Base-by-base conservation (phyloP, 129 eudicot species). In the Heracleum sosnowskyi region DNA sequence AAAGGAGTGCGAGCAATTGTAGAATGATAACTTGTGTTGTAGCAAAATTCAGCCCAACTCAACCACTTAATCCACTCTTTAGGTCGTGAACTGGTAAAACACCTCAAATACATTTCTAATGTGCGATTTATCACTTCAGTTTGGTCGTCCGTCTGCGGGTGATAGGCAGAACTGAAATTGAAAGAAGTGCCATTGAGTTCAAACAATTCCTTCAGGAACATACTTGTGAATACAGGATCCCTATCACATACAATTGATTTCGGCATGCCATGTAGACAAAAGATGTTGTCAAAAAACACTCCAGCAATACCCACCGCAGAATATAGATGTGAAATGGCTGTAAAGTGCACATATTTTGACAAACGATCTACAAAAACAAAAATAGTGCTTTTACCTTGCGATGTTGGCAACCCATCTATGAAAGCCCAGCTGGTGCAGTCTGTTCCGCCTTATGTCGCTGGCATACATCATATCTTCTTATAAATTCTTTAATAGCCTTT, bases 51-150 rank as follows among this genome's bases (percentile, higher is more conserved):
- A n/a, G n/a, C n/a, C n/a, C n/a, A n/a, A n/a, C n/a, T n/a, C n/a
- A n/a, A n/a, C n/a, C n/a, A n/a, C n/a, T n/a, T n/a, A n/a, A n/a
- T n/a, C n/a, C n/a, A n/a, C n/a, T n/a, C n/a, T n/a, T n/a, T n/a
- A n/a, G n/a, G n/a, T n/a, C n/a, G n/a, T n/a, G n/a, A n/a, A n/a
- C n/a, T n/a, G n/a, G n/a, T n/a, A n/a, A n/a, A n/a, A n/a, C n/a
- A n/a, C n/a, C n/a, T n/a, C n/a, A n/a, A n/a, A n/a, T n/a, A n/a
- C n/a, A n/a, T n/a, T n/a, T n/a, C n/a, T n/a, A n/a, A n/a, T n/a
- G n/a, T n/a, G n/a, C 70, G 69, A 13, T 81, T 81, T 6, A 80
- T 20, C 15, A 80, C 74, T 37, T 80, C 62, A 3, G 68, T 73
- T 35, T 75, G 69, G 6, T 49, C 78, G 6, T 77, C 75, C 5